phyloP scores from a whole-genome alignment of 129 eudicot genomes.

The Arctium lappa region DNA sequence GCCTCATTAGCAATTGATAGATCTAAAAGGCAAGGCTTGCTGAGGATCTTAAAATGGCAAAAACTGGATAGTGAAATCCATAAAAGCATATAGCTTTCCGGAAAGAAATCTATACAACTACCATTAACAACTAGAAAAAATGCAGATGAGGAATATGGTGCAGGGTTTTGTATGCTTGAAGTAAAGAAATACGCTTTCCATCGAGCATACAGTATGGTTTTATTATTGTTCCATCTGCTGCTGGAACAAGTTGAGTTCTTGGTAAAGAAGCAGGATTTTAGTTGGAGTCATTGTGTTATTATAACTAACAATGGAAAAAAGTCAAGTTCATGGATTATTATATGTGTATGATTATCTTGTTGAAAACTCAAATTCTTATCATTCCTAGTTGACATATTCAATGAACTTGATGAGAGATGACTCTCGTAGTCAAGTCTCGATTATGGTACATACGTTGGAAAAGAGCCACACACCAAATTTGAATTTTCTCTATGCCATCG shows the following conservation, averaged over 20 bases:
- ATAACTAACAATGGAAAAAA: background rate
- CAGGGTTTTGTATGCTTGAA: background rate
- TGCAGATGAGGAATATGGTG: background rate
- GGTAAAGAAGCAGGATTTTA: too few relatives aligned
- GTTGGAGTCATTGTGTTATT: background rate
- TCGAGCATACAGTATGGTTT: background rate
- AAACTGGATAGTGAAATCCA: background rate
- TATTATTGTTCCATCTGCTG: background rate
- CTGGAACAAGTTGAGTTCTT: background rate
- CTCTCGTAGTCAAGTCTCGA: background rate
- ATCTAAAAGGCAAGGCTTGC: too few relatives aligned
- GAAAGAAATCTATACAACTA: background rate
- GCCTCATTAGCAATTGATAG: background rate
- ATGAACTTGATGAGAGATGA: background rate
- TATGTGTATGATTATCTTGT: background rate
- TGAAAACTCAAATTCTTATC: background rate
- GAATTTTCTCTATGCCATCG: background rate
- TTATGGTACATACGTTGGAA: background rate
- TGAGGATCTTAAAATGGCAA: background rate
- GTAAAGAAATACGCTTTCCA: background rate
- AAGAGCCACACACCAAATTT: background rate
- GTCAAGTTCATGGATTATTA: background rate
- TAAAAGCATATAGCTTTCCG: background rate
- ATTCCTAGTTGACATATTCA: background rate
- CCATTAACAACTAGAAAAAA: background rate